These are phyloP conservation scores for Candida xyloterini DNA, from an alignment of 805 yeast species.

Conservation along the genomic window DNA sequence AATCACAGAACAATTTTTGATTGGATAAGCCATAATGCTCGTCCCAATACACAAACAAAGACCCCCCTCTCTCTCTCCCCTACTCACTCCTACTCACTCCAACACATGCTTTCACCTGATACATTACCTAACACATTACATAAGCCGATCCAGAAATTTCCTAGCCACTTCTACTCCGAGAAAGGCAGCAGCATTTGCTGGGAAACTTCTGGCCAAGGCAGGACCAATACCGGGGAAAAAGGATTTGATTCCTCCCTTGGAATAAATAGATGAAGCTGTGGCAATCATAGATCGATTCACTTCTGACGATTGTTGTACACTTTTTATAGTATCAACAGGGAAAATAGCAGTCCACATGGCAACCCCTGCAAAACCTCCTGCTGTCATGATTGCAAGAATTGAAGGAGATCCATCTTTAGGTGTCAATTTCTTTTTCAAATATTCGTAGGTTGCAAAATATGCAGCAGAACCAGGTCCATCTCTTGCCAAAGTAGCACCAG, in stretches of 20 bases:
- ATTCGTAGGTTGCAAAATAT: slow-evolving; percentile 93
- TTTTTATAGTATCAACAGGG: slow-evolving; percentile 94
- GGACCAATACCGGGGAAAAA: slow-evolving; percentile 98
- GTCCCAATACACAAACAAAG: too few species aligned
- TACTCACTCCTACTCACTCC: too few species aligned
- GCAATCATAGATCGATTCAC: slow-evolving; percentile 51
- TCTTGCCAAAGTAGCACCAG: slow-evolving; percentile 87
- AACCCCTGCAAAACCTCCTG: slow-evolving; percentile 96
- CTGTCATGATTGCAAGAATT: slow-evolving; percentile 70
- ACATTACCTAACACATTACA: slow-evolving; percentile 1
- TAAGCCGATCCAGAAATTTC: slow-evolving; percentile 20
- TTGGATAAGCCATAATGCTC: too few species aligned
- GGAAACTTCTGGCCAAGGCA: slow-evolving; percentile 90
- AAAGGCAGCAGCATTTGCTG: slow-evolving; percentile 99
- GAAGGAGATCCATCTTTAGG: slow-evolving; percentile 54
- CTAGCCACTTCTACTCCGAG: slow-evolving; percentile 86
- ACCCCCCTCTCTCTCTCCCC: too few species aligned
- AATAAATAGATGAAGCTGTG: slow-evolving; percentile 68
- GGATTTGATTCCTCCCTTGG: slow-evolving; percentile 78
- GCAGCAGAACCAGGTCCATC: slow-evolving; percentile 98
- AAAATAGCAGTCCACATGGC: slow-evolving; percentile 96
- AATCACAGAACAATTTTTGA: too few species aligned
- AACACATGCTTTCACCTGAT: background rate
- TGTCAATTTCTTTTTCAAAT: slow-evolving; percentile 62
- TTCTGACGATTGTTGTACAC: slow-evolving; percentile 69